Percentiles rank a stretch among this genome's conserved stretches.
Evolutionary conservation across 306 rosid species (phyloP).

Genomic region (Dryas drummondii): DNA sequence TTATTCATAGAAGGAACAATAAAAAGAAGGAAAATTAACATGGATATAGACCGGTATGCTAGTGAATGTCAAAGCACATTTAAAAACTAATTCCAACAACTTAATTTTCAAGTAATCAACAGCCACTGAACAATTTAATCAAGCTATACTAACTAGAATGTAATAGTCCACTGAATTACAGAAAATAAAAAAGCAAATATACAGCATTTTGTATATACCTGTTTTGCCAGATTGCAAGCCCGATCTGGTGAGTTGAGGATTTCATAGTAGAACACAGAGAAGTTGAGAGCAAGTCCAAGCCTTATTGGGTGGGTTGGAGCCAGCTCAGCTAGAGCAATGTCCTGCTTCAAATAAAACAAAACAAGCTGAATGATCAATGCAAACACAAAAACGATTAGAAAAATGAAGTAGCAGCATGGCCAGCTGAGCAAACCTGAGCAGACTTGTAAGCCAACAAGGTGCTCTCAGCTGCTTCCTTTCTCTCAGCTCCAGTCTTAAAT

Average conservation of each 20-base stretch:
- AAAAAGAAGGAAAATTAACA: neutral
- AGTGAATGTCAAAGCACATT: no score
- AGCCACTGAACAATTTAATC: neutral
- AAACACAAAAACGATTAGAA: neutral
- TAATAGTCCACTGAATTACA: neutral
- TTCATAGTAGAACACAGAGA: constrained; percentile 93
- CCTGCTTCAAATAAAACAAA: constrained; percentile 42
- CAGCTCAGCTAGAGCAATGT: constrained; percentile 73
- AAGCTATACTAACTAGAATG: neutral
- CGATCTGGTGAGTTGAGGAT: constrained; percentile 97
- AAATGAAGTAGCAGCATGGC: neutral
- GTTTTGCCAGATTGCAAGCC: constrained; percentile 94
- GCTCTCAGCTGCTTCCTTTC: constrained; percentile 94
- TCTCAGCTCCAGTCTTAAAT: constrained; percentile 78
- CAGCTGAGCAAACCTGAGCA: constrained; percentile 66
- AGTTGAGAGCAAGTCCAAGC: constrained; percentile 97
- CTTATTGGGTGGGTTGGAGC: constrained; percentile 96
- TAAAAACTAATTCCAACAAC: no score
- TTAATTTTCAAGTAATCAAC: neutral
- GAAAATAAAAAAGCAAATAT: neutral
- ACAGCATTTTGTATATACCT: constrained; percentile 38
- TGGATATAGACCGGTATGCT: neutral
- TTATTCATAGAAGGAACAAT: neutral
- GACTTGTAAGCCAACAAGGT: constrained; percentile 92
- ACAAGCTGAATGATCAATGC: constrained; percentile 3